A percentile compares a stretch with the other conserved stretches of the same genome.
These are phyloP conservation scores for Magnaporthiopsis incrustans DNA, from an alignment of 2,329 filamentous ascomycete genomes.

Conservation along the genomic window DNA sequence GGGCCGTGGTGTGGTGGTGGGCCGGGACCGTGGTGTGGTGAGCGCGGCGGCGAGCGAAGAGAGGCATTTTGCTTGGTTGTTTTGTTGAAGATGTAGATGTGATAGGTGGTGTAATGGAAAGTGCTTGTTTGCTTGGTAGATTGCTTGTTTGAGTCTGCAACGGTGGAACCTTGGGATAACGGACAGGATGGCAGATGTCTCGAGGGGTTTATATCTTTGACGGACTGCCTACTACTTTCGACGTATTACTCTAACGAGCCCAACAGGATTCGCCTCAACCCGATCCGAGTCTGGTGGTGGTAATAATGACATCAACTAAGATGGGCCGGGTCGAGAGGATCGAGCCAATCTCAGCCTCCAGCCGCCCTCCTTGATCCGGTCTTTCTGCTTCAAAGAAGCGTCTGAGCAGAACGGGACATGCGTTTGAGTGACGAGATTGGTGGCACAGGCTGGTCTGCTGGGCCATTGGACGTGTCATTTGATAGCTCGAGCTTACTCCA, in stretches of 20 bases:
- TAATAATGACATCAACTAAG: conserved; percentile 7
- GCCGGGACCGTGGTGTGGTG: conserved; percentile 3
- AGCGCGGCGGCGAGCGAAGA: conserved; percentile 3
- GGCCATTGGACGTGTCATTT: not conserved
- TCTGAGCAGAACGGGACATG: not conserved
- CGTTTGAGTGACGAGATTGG: not conserved
- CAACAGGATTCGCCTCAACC: not conserved
- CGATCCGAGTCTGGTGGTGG: not conserved
- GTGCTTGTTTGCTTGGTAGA: not conserved
- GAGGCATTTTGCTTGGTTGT: conserved; percentile 7
- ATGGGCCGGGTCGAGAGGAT: not conserved
- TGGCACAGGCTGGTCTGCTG: not conserved
- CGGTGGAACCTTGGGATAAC: not conserved
- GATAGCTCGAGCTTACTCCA: not conserved
- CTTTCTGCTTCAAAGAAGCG: too few relatives aligned
- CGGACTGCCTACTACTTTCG: not conserved
- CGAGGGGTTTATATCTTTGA: conserved; percentile 4
- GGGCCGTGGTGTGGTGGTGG: conserved; percentile 5
- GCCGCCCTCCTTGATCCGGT: not conserved
- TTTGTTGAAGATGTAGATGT: not conserved
- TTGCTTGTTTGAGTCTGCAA: conserved; percentile 2
- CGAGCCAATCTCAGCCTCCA: not conserved
- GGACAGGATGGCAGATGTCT: not conserved
- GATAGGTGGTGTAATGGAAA: not conserved
- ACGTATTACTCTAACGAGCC: not conserved